Conservation (phyloP, 768 basidiomycete species). For the Chalciporus sphaerocephalus region DNA sequence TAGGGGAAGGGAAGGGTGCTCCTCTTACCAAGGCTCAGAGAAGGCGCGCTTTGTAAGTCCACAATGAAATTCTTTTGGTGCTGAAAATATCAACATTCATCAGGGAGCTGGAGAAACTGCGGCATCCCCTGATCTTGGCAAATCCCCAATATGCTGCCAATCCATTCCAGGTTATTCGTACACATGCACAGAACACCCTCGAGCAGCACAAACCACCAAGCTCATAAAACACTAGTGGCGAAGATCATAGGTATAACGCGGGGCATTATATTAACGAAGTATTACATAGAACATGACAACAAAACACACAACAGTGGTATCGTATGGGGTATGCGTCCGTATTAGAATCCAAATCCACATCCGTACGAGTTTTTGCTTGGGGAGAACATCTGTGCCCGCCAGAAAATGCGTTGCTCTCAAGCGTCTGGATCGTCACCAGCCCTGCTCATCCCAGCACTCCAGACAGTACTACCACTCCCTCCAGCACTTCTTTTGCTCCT, state of each 20-base stretch:
- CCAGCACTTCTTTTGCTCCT: constrained; percentile 47
- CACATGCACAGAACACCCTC: constrained; percentile 75
- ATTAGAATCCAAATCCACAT: constrained; percentile 16
- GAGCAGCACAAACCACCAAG: constrained; percentile 41
- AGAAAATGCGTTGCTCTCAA: constrained; percentile 9
- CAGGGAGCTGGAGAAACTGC: constrained; percentile 63
- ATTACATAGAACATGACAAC: constrained; percentile 20
- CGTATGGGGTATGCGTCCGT: constrained; percentile 18
- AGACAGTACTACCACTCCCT: constrained; percentile 76
- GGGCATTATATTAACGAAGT: constrained; percentile 18
- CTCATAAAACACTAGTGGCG: neutral
- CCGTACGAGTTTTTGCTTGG: constrained; percentile 10
- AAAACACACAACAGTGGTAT: constrained; percentile 17
- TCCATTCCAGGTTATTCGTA: constrained; percentile 76
- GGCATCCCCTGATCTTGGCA: constrained; percentile 65
- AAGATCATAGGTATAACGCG: neutral
- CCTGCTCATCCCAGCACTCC: constrained; percentile 80
- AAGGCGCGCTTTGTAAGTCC: constrained; percentile 63
- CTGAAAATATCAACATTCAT: neutral
- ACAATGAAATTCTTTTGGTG: neutral
- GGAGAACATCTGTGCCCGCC: neutral
- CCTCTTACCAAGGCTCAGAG: constrained; percentile 63
- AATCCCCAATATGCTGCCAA: constrained; percentile 61
- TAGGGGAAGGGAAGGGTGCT: constrained; percentile 59
- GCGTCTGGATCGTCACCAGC: constrained; percentile 45